Percentiles rank a stretch among this genome's conserved stretches.
phyloP scores from a whole-genome alignment of 148 eudicot genomes.

The Beta vulgaris region DNA sequence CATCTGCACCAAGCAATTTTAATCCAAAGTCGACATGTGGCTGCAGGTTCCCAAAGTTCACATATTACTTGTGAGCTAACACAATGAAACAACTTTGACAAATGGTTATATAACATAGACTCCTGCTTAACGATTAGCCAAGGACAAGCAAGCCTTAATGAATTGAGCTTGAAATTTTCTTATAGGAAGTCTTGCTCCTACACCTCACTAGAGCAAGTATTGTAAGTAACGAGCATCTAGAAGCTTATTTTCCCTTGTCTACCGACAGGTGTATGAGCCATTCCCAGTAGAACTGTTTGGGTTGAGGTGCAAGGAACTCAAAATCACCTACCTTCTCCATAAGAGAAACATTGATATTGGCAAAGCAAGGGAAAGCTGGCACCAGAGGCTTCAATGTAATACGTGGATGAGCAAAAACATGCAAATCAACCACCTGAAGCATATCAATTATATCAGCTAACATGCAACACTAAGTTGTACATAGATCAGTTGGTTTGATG shows the following conservation, averaged over 20 bases:
- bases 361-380: constrained; percentile 91
- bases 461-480: not conserved
- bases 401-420: constrained; percentile 93
- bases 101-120: not conserved
- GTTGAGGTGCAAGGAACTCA: not conserved
- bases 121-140: not conserved
- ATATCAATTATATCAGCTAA: constrained; percentile 10
- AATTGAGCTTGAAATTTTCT: not conserved
- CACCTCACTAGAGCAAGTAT: not conserved
- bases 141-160: constrained; percentile 1
- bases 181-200: not conserved
- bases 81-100: constrained; percentile 5
- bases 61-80: constrained; percentile 9
- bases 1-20: constrained; percentile 89
- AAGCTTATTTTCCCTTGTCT: not conserved
- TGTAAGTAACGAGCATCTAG: not conserved
- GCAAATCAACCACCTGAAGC: constrained; percentile 86
- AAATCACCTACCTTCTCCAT: constrained; percentile 70
- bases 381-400: constrained; percentile 93
- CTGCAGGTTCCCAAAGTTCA: constrained; percentile 45
- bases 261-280: not conserved
- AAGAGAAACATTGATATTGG: constrained; percentile 77
- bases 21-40: constrained; percentile 97
- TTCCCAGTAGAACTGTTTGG: not conserved
- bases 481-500: not conserved